Evolutionary conservation across 352 stramenopile species (phyloP).

Genomic region (Globisporangium spinosum): DNA sequence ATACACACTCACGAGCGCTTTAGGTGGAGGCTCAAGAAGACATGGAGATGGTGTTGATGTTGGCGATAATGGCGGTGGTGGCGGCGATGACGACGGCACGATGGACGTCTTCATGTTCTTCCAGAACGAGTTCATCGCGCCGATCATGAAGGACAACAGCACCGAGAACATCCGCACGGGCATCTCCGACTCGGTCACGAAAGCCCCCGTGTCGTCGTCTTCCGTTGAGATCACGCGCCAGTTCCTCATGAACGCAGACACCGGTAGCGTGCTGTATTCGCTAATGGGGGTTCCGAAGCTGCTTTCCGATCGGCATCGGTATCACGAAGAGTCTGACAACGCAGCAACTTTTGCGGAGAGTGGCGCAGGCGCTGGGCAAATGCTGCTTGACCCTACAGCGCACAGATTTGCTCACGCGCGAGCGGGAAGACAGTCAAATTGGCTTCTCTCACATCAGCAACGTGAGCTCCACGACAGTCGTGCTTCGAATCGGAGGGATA

Average conservation of each 20-base stretch:
- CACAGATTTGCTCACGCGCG: conserved; percentile 13
- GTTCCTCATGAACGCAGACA: conserved; percentile 41
- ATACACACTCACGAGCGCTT: conserved; percentile 48
- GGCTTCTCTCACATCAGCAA: neutral
- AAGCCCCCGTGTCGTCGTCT: neutral
- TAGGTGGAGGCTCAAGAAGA: conserved; percentile 15
- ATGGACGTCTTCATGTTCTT: conserved; percentile 42
- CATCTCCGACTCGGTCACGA: conserved; percentile 15
- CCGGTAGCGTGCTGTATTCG: conserved; percentile 24
- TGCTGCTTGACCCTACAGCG: conserved; percentile 24
- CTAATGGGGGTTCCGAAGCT: conserved; percentile 5
- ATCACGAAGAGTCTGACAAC: conserved; percentile 16
- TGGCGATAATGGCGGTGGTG: neutral
- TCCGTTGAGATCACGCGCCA: conserved; percentile 21
- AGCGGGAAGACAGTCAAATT: conserved; percentile 10
- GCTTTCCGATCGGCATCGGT: neutral
- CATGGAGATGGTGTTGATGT: neutral
- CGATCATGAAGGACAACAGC: conserved; percentile 31
- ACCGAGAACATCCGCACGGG: conserved; percentile 11
- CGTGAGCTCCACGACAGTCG: conserved; percentile 13
- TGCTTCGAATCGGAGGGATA: conserved; percentile 8
- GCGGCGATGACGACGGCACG: conserved; percentile 14
- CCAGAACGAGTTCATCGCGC: conserved; percentile 31
- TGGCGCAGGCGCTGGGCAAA: conserved; percentile 29
- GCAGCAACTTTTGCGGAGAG: conserved; percentile 23